These are phyloP conservation scores for Podila verticillata DNA, from an alignment of 192 early-diverging fungal genomes.

Conservation along the genomic window DNA sequence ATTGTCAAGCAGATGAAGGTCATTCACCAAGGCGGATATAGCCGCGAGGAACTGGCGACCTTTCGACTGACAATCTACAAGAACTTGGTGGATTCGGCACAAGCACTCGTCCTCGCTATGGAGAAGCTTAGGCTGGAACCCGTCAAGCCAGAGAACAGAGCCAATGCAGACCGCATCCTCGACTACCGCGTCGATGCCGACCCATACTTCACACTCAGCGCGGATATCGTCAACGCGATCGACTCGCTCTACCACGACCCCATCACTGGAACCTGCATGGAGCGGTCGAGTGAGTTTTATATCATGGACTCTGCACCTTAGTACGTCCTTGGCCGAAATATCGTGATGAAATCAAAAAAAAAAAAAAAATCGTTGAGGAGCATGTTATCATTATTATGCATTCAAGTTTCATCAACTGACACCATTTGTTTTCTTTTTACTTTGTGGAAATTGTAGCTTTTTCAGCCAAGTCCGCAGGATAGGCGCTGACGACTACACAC, in stretches of 20 bases:
- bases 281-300: constrained; percentile 81
- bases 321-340: constrained; percentile 52
- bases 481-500: constrained; percentile 84
- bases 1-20: constrained; percentile 99
- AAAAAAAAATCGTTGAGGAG: not conserved
- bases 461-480: constrained; percentile 91
- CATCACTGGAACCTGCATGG: constrained; percentile 64
- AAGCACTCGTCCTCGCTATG: constrained; percentile 78
- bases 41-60: constrained; percentile 76
- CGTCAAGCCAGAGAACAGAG: constrained; percentile 58
- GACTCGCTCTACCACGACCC: constrained; percentile 77
- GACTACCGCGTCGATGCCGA: constrained; percentile 61
- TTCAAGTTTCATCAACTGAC: not conserved
- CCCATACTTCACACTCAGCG: constrained; percentile 59
- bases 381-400: not conserved
- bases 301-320: constrained; percentile 90
- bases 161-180: constrained; percentile 28
- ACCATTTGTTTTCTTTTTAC: not conserved
- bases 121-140: constrained; percentile 68
- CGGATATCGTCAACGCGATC: constrained; percentile 72
- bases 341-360: not conserved
- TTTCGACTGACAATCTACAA: constrained; percentile 86
- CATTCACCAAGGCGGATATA: constrained; percentile 93
- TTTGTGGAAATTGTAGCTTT: constrained; percentile 65
- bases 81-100: constrained; percentile 87